A percentile compares a stretch with the other conserved stretches of the same genome.
These are phyloP conservation scores for Sphagnum fallax DNA, from an alignment of 228 moss, liverwort and hornwort genomes.

Conservation along the genomic window DNA sequence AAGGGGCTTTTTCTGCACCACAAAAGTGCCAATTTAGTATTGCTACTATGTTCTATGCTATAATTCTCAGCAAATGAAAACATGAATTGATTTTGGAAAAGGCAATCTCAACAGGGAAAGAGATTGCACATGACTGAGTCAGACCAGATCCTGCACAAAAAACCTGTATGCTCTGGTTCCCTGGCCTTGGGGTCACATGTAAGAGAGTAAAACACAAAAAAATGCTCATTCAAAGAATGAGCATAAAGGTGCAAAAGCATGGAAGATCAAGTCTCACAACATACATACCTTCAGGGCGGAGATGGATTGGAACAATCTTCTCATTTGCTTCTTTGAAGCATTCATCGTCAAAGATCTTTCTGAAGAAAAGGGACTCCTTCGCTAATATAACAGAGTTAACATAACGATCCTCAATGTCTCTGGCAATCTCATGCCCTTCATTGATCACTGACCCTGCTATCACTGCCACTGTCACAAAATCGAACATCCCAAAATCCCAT, in stretches of 20 bases:
- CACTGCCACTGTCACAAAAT: conserved; percentile 1
- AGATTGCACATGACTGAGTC: too few relatives aligned
- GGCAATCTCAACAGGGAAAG: too few relatives aligned
- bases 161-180: too few relatives aligned
- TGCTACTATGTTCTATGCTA: too few relatives aligned
- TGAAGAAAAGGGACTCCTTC: conserved; percentile 5
- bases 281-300: conserved; percentile 2
- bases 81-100: neutral
- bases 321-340: conserved; percentile 9
- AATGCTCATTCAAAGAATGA: too few relatives aligned
- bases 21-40: neutral
- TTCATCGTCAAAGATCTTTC: conserved; percentile 9
- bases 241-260: too few relatives aligned
- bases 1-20: conserved; percentile 5
- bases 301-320: conserved; percentile 12
- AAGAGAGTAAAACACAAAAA: too few relatives aligned
- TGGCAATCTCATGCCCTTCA: neutral
- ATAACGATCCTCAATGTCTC: conserved; percentile 2
- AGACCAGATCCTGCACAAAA: too few relatives aligned
- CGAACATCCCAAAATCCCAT: neutral
- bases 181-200: too few relatives aligned
- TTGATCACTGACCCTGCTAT: conserved; percentile 2
- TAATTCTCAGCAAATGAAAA: neutral
- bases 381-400: conserved; percentile 10
- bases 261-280: neutral